Conservation (phyloP, 768 basidiomycete genomes). For the Trametopsis cervina region DNA sequence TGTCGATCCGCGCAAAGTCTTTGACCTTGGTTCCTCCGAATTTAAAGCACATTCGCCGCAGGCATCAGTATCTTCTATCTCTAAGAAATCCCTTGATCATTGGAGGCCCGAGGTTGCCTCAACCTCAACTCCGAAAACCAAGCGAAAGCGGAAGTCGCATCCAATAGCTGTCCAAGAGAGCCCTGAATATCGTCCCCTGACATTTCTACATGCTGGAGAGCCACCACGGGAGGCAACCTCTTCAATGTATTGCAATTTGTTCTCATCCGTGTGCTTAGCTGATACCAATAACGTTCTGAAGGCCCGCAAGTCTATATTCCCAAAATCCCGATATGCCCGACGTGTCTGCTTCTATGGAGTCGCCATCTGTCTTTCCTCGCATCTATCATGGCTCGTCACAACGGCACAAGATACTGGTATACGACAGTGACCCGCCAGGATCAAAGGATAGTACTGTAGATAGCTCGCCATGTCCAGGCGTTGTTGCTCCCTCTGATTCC, state of each 20-base stretch:
- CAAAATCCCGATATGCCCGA: too few species aligned
- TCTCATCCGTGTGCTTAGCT: too few species aligned
- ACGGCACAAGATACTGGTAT: neutral
- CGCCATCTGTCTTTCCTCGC: too few species aligned
- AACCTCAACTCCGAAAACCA: neutral
- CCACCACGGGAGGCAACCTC: neutral
- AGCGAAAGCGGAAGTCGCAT: neutral
- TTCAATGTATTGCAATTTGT: neutral
- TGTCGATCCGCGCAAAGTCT: slow-evolving; percentile 29
- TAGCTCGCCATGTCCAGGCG: neutral
- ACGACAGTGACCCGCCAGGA: slow-evolving; percentile 13
- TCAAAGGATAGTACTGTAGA: neutral
- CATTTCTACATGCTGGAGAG: neutral
- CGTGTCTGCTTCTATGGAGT: too few species aligned
- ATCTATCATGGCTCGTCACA: too few species aligned
- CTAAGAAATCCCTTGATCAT: neutral
- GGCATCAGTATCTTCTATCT: too few species aligned
- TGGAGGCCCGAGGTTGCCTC: neutral
- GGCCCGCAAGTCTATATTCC: too few species aligned
- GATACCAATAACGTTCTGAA: too few species aligned
- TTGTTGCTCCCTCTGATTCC: neutral
- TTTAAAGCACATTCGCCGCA: neutral
- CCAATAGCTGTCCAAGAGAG: neutral
- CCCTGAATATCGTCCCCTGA: neutral
- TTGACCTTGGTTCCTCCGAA: neutral